Conservation (phyloP, 1,284 basidiomycete species). For the Peniophora sp. region DNA sequence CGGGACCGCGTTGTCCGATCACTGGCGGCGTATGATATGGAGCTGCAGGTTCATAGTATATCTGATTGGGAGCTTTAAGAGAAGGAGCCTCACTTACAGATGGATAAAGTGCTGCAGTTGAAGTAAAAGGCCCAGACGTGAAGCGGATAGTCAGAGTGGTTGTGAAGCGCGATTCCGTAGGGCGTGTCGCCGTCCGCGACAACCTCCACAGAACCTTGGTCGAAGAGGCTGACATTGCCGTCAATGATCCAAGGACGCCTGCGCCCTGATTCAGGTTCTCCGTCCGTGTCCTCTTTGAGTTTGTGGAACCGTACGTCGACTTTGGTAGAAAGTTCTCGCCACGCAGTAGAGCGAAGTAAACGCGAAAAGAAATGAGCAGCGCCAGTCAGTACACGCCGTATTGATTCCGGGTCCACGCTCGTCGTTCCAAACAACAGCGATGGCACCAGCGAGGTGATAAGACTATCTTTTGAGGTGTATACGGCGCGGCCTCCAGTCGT, state of each 20-base stretch:
- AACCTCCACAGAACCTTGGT: not conserved
- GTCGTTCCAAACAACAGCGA: not conserved
- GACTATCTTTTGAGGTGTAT: not conserved
- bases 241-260: not conserved
- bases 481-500: not conserved
- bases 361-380: conserved; percentile 3
- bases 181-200: not conserved
- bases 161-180: not conserved
- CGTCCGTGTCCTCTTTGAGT: not conserved
- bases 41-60: not conserved
- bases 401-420: not conserved
- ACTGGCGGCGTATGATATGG: not conserved
- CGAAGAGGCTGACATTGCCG: not conserved
- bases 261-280: not conserved
- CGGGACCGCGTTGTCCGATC: not conserved
- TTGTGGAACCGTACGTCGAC: not conserved
- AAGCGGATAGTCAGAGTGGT: not conserved
- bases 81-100: not conserved
- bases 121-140: not conserved
- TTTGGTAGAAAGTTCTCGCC: not conserved
- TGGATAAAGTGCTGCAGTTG: not conserved
- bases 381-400: not conserved
- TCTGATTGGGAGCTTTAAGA: not conserved
- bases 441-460: not conserved
- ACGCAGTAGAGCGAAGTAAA: not conserved